Evolutionary conservation across 495 filamentous ascomycete species (phyloP).

Genomic region (Haplographium delicatum): DNA sequence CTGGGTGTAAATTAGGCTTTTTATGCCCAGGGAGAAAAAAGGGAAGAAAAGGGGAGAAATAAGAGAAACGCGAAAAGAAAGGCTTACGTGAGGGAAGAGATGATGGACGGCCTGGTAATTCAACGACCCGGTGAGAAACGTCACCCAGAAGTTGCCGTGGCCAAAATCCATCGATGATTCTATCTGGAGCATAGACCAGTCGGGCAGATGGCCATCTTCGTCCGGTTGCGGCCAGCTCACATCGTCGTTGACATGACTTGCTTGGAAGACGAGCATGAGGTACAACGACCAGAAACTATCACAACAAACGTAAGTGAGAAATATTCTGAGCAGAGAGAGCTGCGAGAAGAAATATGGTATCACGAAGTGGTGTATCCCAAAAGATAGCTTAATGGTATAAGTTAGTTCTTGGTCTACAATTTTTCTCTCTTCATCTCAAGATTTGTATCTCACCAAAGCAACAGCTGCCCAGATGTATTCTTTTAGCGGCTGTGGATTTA

Average conservation of each 20-base stretch:
- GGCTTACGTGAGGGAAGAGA: conserved; percentile 3
- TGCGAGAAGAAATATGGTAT: conserved; percentile 1
- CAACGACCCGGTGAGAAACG: conserved; percentile 1
- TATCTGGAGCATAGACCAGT: conserved; percentile 3
- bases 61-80: no score
- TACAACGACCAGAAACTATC: conserved; percentile 7
- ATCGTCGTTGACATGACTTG: conserved; percentile 4
- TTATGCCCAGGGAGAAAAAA: no score
- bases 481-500: background rate
- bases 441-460: background rate
- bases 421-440: background rate
- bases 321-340: background rate
- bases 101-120: conserved; percentile 11
- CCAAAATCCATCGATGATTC: conserved; percentile 6
- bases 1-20: no score
- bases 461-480: conserved; percentile 2
- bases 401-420: no score
- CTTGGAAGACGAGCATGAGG: conserved; percentile 4
- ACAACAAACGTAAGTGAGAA: background rate
- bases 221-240: background rate
- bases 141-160: conserved; percentile 2
- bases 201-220: background rate
- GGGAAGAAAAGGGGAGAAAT: no score
- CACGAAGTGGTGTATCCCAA: background rate
- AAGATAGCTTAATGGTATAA: no score